A percentile compares a stretch with the other conserved stretches of the same genome.
Conservation (phyloP, 768 basidiomycete species). For the Suillus plorans region DNA sequence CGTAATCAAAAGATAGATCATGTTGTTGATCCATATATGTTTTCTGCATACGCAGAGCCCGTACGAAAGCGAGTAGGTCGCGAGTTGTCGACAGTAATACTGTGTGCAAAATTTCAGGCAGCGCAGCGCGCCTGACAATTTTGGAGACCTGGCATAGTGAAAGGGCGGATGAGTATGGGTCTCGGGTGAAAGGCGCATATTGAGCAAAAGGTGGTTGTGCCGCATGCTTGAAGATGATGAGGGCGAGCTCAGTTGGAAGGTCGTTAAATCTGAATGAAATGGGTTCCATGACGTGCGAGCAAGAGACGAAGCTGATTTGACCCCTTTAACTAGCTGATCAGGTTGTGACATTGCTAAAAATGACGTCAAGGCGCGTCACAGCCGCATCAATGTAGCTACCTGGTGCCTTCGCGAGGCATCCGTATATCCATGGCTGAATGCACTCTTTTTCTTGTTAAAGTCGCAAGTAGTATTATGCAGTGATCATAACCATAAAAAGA, state of each 20-base stretch:
- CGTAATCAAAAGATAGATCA: constrained; percentile 34
- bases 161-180: constrained; percentile 24
- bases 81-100: background rate
- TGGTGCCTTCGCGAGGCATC: background rate
- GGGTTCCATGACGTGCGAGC: background rate
- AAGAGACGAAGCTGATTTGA: background rate
- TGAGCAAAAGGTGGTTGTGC: constrained; percentile 21
- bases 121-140: constrained; percentile 30
- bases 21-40: constrained; percentile 9
- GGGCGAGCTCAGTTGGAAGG: constrained; percentile 36
- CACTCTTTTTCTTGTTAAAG: background rate
- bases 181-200: background rate
- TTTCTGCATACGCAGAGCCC: constrained; percentile 30
- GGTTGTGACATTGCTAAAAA: too few species aligned
- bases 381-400: too few species aligned
- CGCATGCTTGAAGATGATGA: constrained; percentile 35
- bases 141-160: constrained; percentile 36
- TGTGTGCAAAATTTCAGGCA: constrained; percentile 32
- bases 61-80: constrained; percentile 23
- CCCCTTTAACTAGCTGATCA: background rate
- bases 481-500: background rate
- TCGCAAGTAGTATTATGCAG: background rate
- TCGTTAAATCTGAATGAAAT: constrained; percentile 17
- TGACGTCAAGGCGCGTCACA: too few species aligned
- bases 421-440: background rate